phyloP scores from a whole-genome alignment of 495 filamentous ascomycete species.

The Entonaema liquescens region DNA sequence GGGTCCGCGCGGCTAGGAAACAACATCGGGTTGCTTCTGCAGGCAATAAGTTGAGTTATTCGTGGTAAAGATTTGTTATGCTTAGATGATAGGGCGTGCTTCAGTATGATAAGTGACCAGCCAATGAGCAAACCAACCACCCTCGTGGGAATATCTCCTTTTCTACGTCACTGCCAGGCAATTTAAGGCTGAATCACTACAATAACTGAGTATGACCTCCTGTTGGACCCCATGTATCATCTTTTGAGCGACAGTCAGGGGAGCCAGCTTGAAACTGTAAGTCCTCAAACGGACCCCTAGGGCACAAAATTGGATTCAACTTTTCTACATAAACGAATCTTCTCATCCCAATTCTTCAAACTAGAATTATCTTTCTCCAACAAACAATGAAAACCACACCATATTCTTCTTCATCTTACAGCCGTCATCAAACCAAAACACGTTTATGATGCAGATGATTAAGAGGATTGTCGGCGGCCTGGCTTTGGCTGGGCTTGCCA shows the following conservation, averaged over 20 bases:
- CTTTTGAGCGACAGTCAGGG: not conserved
- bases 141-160: constrained; percentile 9
- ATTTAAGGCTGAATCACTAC: constrained; percentile 5
- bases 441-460: constrained; percentile 24
- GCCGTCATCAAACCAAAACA: not conserved
- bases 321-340: not conserved
- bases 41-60: constrained; percentile 1
- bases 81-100: constrained; percentile 8
- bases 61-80: constrained; percentile 2
- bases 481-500: constrained; percentile 44
- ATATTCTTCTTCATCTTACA: not conserved
- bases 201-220: not conserved
- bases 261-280: constrained; percentile 9
- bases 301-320: constrained; percentile 1
- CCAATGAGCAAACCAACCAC: constrained; percentile 12
- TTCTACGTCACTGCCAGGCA: constrained; percentile 8
- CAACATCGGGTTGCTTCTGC: not conserved
- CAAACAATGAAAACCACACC: not conserved
- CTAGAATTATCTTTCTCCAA: not conserved
- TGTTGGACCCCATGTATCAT: constrained; percentile 1
- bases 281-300: constrained; percentile 15
- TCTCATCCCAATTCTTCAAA: not conserved
- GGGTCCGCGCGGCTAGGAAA: not conserved
- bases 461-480: constrained; percentile 18
- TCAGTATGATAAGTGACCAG: constrained; percentile 3